Conservation (phyloP, 306 rosid species). For the Spatholobus suberectus region DNA sequence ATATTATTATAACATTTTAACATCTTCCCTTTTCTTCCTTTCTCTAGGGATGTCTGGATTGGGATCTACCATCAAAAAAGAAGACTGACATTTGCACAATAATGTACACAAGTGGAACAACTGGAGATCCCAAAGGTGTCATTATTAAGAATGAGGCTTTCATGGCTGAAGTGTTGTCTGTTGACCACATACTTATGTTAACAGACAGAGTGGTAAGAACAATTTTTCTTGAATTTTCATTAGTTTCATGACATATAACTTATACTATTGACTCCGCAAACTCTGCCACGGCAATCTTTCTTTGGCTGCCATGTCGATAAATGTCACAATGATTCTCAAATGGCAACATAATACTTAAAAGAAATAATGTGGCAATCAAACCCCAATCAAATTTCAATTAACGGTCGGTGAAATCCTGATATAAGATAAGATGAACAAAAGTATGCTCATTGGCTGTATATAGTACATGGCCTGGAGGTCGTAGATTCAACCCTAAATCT, state of each 20-base stretch:
- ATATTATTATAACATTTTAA: background rate
- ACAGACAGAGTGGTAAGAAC: slow-evolving; percentile 84
- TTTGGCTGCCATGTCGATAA: background rate
- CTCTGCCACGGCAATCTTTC: background rate
- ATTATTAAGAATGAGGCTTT: slow-evolving; percentile 74
- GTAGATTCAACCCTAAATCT: too few relatives aligned
- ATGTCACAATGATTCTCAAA: background rate
- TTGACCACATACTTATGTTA: slow-evolving; percentile 67
- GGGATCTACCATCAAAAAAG: slow-evolving; percentile 72
- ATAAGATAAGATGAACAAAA: background rate
- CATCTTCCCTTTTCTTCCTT: background rate
- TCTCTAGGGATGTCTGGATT: slow-evolving; percentile 65
- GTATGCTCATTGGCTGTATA: background rate
- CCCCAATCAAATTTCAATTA: too few relatives aligned
- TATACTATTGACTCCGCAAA: background rate
- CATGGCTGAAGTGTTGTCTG: slow-evolving; percentile 82
- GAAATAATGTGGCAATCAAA: background rate
- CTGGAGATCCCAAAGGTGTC: slow-evolving; percentile 96
- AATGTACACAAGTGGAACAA: slow-evolving; percentile 99
- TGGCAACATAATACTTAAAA: background rate
- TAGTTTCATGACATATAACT: background rate
- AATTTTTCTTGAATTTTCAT: slow-evolving; percentile 10
- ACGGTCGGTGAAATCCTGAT: background rate
- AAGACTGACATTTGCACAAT: slow-evolving; percentile 75
- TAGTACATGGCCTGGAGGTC: background rate